Evolutionary conservation across 345 rosid genomes (phyloP).

Genomic region (Eucalyptus cloeziana): DNA sequence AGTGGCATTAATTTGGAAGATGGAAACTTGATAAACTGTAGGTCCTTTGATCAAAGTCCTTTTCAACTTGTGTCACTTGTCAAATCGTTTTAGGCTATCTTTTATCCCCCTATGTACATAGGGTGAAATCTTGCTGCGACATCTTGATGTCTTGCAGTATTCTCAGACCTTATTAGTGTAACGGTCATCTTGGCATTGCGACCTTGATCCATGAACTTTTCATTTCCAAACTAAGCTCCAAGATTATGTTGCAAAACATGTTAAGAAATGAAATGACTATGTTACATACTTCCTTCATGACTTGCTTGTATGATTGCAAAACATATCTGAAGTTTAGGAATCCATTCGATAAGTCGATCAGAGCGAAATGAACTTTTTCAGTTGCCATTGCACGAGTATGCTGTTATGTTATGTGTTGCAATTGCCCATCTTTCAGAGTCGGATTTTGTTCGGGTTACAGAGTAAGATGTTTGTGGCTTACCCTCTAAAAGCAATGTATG

Average conservation of each 20-base stretch:
- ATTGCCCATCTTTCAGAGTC: too few relatives aligned
- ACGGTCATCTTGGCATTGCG: background rate
- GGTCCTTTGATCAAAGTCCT: background rate
- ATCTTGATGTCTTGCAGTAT: background rate
- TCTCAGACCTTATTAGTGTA: background rate
- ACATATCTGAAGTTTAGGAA: background rate
- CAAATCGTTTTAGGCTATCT: background rate
- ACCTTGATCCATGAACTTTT: background rate
- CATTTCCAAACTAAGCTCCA: background rate
- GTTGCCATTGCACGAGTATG: too few relatives aligned
- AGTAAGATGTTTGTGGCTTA: background rate
- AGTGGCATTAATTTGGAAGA: background rate
- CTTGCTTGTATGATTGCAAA: background rate
- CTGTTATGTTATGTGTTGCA: too few relatives aligned
- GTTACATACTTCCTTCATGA: background rate
- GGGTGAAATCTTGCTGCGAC: background rate
- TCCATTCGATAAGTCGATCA: too few relatives aligned
- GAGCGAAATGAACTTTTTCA: too few relatives aligned
- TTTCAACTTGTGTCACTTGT: background rate
- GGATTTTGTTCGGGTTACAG: background rate
- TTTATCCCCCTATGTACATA: background rate
- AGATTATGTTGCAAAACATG: background rate
- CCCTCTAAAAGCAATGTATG: background rate
- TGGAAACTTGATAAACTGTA: background rate
- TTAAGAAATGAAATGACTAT: background rate